A percentile compares a stretch with the other conserved stretches of the same genome.
Conservation (phyloP, 768 basidiomycete species). For the Russula olivacea region DNA sequence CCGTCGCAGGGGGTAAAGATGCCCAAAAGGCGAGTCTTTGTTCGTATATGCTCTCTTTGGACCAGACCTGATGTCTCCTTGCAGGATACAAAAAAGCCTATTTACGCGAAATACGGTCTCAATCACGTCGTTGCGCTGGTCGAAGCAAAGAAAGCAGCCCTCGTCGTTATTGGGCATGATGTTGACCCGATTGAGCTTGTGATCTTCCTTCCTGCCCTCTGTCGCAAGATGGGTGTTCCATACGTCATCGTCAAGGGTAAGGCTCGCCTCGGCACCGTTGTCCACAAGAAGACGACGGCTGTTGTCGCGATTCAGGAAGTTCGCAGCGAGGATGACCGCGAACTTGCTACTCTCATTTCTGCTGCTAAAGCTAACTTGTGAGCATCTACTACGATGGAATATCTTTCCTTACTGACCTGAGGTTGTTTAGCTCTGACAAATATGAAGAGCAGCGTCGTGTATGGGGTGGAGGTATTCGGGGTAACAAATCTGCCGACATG, state of each 20-base stretch:
- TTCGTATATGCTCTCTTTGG: not conserved
- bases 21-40: conserved; percentile 44
- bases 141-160: conserved; percentile 95
- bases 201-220: conserved; percentile 50
- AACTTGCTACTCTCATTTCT: conserved; percentile 85
- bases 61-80: not conserved
- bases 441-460: conserved; percentile 28
- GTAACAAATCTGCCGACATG: conserved; percentile 73
- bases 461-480: conserved; percentile 35
- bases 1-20: conserved; percentile 74
- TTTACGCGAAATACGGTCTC: conserved; percentile 92
- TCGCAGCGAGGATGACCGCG: conserved; percentile 87
- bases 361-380: conserved; percentile 98
- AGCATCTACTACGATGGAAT: conserved; percentile 28
- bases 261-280: conserved; percentile 94
- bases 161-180: conserved; percentile 75
- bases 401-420: not conserved
- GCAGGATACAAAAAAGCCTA: conserved; percentile 82
- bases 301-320: conserved; percentile 91
- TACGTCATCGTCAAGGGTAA: conserved; percentile 99
- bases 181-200: conserved; percentile 98
- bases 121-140: conserved; percentile 77
- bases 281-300: conserved; percentile 97
- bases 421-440: conserved; percentile 65
- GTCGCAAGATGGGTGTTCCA: conserved; percentile 92